Conservation (phyloP, 2,329 filamentous ascomycete species). For the Colletotrichum cuscutae region DNA sequence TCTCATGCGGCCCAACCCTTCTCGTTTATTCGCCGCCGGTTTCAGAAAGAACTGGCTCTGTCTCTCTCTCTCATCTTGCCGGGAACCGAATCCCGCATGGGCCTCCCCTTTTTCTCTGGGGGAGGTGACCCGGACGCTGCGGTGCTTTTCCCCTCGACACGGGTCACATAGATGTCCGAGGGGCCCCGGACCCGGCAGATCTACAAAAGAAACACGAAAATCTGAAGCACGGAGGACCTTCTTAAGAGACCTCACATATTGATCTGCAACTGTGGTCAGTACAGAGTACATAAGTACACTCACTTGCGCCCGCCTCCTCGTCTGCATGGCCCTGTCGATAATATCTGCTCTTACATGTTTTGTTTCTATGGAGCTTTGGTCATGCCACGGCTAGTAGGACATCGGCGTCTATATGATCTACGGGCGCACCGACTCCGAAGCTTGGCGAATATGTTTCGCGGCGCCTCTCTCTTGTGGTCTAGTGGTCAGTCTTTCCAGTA, state of each 20-base stretch:
- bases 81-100: neutral
- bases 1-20: neutral
- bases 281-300: neutral
- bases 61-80: neutral
- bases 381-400: neutral
- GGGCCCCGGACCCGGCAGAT: neutral
- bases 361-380: neutral
- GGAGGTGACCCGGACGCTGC: neutral
- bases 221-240: slow-evolving; percentile 9
- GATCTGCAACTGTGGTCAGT: neutral
- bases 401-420: neutral
- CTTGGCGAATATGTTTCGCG: neutral
- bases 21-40: neutral
- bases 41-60: neutral
- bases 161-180: slow-evolving; percentile 15
- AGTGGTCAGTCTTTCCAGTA: no score
- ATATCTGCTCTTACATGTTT: neutral
- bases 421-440: neutral
- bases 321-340: neutral
- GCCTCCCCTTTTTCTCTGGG: neutral
- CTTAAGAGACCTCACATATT: neutral
- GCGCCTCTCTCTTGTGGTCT: no score
- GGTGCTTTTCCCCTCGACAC: neutral
- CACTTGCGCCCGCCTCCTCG: neutral
- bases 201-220: neutral